Base-by-base conservation (phyloP, 371 early-diverging fungal genomes). In the Mucor irregularis region DNA sequence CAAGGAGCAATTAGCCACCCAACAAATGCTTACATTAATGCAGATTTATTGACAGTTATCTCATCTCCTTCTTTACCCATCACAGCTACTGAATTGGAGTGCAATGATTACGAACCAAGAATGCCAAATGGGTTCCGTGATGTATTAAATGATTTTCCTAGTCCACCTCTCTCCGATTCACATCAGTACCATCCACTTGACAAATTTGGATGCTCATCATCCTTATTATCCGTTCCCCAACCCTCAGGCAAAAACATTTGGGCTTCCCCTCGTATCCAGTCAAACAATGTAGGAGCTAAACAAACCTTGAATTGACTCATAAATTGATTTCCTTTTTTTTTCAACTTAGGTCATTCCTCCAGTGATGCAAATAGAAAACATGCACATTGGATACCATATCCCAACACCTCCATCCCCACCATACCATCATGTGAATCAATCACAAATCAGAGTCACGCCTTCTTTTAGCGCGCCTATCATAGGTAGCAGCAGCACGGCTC, bases 221-320 rank as follows among this genome's bases (percentile, higher is more conserved):
- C 58, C 26, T 44, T 58, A 13, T 44, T 58, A 10, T 58, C 58
- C 9, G 43, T 51, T 13, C 51, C 58, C 6, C 50, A 42, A 3
- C 51, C 58, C 3, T 50, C 51, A 5, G 58, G 43, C 0, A 58
- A 50, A 29, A 58, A 58, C 9, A 58, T 58, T 13, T 58, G 58
- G 58, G 50, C 58, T 14, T 58, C 58, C 4, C 53, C 53, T 34
- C 34, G 45, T 11, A 53, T 44, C 10, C 53, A 53, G 26, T 25
- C 43, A 14, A 53, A 53, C 3, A 53, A 53, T 26, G 53, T 53
- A 53, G 24, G 53, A 2, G 29, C 26, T 43, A 26, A 25, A 30
- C 10, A 30, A n/a, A n/a, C n/a, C n/a, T n/a, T n/a, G n/a, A n/a
- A n/a, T n/a, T 30, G 30, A 30, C 10, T 30, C 10, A 6, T 30